Base-by-base conservation (phyloP, 169 alveolate genomes). In the Toxoplasma gondii region DNA sequence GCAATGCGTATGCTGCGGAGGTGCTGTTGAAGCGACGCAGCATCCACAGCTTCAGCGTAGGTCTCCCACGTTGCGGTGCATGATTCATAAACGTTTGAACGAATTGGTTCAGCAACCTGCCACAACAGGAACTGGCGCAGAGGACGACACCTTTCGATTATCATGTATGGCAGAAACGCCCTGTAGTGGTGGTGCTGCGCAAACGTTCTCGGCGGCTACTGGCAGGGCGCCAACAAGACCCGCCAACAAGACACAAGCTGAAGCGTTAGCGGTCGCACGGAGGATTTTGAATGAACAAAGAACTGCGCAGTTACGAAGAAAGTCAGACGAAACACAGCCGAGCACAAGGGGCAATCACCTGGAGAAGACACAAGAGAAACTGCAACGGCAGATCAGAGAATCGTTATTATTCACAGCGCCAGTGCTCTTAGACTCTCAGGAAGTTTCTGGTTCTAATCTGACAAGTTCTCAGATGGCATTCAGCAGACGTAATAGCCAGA, bases 31-130 rank as follows among this genome's bases (percentile, higher is more conserved):
- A 78, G 86, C 86, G 39, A 10, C 22, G n/a, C 2, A 78, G 27
- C 86, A 1, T 78, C 39, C 86, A 78, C 44, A 78, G 86, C 43
- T 78, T 78, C 86, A 78, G 86, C 45, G 86, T 78, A 78, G n/a
- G 86, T 31, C 86, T n/a, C n/a, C 7, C 24, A 31, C 29, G 7
- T 16, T 64, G n/a, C 29, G n/a, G 22, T 49, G 74, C 1, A 64
- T 1, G 5, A 64, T 64, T 16, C 9, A 22, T 64, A 16, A 64
- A 64, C n/a, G n/a, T 1, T 64, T 4, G 74, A 64, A 10, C n/a
- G 74, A 64, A 64, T 16, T 16, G 74, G 4, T 64, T 16, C 74
- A 64, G 74, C 74, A 64, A 64, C 74, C 74, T 64, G 74, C 74
- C 74, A 16, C 74, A 27, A 16, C 74, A 64, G 74, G 34, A 64